Evolutionary conservation across 495 filamentous ascomycete genomes (phyloP).

Genomic region (Parathielavia hyrcaniae): DNA sequence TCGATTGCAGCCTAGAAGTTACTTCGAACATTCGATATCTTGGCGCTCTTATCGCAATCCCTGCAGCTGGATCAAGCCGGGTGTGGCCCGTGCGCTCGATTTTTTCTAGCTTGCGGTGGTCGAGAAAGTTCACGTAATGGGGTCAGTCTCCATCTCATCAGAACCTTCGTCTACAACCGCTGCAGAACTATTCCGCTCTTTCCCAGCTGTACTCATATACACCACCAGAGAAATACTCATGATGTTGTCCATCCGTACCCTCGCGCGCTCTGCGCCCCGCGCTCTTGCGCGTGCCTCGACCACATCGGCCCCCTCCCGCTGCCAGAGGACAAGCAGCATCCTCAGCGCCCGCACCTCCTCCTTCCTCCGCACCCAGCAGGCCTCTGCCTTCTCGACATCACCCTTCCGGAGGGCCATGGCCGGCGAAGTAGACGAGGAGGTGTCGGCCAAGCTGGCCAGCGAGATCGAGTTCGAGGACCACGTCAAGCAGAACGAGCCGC

Average conservation of each 20-base stretch:
- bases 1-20: not conserved
- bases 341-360: conserved; percentile 29
- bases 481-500: conserved; percentile 51
- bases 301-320: conserved; percentile 48
- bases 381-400: conserved; percentile 70
- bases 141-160: not conserved
- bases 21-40: not conserved
- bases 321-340: conserved; percentile 30
- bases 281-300: conserved; percentile 56
- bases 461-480: conserved; percentile 63
- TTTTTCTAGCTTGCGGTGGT: conserved; percentile 5
- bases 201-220: not conserved
- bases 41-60: not conserved
- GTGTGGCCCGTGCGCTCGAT: conserved; percentile 9
- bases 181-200: conserved; percentile 7
- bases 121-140: too few species aligned
- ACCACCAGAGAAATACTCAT: conserved; percentile 28
- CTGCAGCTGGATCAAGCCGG: not conserved
- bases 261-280: conserved; percentile 67
- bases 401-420: conserved; percentile 44
- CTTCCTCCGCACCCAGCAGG: conserved; percentile 47
- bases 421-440: conserved; percentile 60
- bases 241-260: conserved; percentile 71
- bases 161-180: conserved; percentile 3
- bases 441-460: conserved; percentile 68